Percentiles rank a stretch among this genome's conserved stretches.
phyloP scores from a whole-genome alignment of 208 protist species.

The Leishmania amazonensis region DNA sequence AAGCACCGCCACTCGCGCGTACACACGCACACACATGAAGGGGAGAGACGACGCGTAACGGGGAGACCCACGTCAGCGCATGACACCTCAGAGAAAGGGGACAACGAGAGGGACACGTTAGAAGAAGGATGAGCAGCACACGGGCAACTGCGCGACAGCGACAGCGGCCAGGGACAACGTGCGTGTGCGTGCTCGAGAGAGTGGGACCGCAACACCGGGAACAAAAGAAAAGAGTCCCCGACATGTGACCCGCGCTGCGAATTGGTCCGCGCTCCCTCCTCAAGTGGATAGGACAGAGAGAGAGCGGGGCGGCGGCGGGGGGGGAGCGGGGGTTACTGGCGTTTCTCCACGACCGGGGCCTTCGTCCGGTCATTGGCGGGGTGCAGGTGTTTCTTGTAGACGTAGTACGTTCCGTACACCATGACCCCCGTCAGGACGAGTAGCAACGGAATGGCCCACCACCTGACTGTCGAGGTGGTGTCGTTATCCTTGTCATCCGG shows the following conservation, averaged over 20 bases:
- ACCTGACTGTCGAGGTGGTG: constrained; percentile 41
- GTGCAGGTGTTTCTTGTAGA: constrained; percentile 56
- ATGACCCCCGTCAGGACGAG: constrained; percentile 45
- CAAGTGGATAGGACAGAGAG: not conserved
- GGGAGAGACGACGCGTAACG: not conserved
- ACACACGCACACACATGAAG: not conserved
- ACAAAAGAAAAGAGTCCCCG: not conserved
- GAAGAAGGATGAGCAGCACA: not conserved
- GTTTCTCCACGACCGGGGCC: constrained; percentile 17
- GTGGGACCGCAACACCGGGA: not conserved
- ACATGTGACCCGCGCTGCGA: not conserved
- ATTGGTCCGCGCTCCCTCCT: not conserved
- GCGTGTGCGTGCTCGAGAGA: no score
- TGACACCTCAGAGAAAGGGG: not conserved
- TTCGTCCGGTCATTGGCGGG: not conserved
- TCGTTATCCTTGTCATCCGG: constrained; percentile 47
- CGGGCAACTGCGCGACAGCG: not conserved
- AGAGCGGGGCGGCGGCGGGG: not conserved
- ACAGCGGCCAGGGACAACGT: no score
- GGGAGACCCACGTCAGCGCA: not conserved
- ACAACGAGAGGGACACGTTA: constrained; percentile 5
- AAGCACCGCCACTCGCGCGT: not conserved
- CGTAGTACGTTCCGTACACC: constrained; percentile 37
- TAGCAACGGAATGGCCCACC: constrained; percentile 52
- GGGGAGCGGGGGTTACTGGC: not conserved